Evolutionary conservation across 2,329 filamentous ascomycete species (phyloP), one percentile per base, ranked within the genome.

Genomic region (Chaetomium sp.): DNA sequence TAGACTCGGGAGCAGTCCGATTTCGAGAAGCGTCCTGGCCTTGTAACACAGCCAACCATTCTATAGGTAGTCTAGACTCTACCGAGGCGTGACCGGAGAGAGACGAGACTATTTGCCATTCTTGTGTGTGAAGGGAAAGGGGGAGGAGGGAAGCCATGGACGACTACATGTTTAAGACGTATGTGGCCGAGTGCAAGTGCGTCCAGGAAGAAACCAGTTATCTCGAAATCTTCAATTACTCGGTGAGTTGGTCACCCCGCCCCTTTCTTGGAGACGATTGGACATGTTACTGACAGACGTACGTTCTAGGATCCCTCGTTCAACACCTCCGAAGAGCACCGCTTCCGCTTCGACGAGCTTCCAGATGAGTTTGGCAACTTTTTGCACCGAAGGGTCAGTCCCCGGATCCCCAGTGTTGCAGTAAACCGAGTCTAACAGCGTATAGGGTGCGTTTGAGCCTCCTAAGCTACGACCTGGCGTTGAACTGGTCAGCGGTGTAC

Each of bases 311-410:
- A 87, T 72, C 74, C 81, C 27, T 77, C 77, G 13, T 78, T 79
- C 68, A 82, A 86, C 68, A 78, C 77, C 2, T 75, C 75, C 60
- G 83, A 86, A 69, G 80, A 85, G 69, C 83, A 85, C 70, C 71
- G 78, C 9, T 76, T 87, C 65, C 79, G 80, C 9, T 68, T 75
- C 31, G 82, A 85, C 73, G 85, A 87, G 70, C 85, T 87, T 10
- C 71, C 76, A 21, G 82, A 84, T 73, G 85, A 87, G 69, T 87
- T 87, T 75, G 77, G 82, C 19, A 87, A 87, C 72, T 87, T 86
- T 67, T 72, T 87, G 9, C 73, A 80, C 53, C 79, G 76, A 55
- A 76, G 77, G 72, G 84, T 85, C 76, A 69, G 81, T 75, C 13
- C 12, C n/a, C 33, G 35, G n/a, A 19, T 31, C 23, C 3, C 7